Percentiles rank a stretch among this genome's conserved stretches.
These are phyloP conservation scores for Cryomyces minteri DNA, from an alignment of 495 filamentous ascomycete genomes.

Conservation along the genomic window DNA sequence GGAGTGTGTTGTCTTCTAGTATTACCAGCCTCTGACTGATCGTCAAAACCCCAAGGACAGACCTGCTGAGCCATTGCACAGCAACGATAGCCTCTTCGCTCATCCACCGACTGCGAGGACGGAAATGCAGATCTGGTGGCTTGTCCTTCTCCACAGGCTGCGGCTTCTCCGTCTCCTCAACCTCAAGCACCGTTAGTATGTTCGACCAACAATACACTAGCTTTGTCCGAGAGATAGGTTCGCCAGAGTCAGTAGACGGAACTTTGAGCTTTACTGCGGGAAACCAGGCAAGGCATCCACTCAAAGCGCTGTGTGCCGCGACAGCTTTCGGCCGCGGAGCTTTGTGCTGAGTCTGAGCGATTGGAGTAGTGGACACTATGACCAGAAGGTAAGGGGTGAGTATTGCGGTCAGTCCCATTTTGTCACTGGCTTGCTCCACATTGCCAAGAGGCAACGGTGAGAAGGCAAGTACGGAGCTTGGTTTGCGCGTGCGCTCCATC, in stretches of 20 bases:
- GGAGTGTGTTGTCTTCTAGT: constrained; percentile 74
- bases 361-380: constrained; percentile 87
- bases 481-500: constrained; percentile 51
- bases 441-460: constrained; percentile 82
- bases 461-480: constrained; percentile 89
- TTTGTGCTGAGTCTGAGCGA: constrained; percentile 94
- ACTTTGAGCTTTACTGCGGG: constrained; percentile 83
- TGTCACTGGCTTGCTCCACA: constrained; percentile 71
- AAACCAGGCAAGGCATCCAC: constrained; percentile 91
- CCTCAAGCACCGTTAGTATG: constrained; percentile 76
- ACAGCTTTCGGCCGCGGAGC: constrained; percentile 77
- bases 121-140: constrained; percentile 62
- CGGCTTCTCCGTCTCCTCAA: constrained; percentile 47
- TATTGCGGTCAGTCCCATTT: constrained; percentile 83
- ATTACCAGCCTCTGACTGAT: constrained; percentile 87
- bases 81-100: constrained; percentile 91
- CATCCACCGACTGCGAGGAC: constrained; percentile 73
- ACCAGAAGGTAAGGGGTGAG: constrained; percentile 90
- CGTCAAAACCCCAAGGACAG: constrained; percentile 77
- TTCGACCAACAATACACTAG: constrained; percentile 99
- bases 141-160: constrained; percentile 45
- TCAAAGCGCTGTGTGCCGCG: constrained; percentile 74
- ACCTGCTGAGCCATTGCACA: constrained; percentile 91
- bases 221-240: constrained; percentile 50
- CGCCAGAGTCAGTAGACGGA: constrained; percentile 31